Evolutionary conservation across 2,329 filamentous ascomycete genomes (phyloP), one percentile per base, ranked within the genome.

Genomic region (Rosellinia necatrix): DNA sequence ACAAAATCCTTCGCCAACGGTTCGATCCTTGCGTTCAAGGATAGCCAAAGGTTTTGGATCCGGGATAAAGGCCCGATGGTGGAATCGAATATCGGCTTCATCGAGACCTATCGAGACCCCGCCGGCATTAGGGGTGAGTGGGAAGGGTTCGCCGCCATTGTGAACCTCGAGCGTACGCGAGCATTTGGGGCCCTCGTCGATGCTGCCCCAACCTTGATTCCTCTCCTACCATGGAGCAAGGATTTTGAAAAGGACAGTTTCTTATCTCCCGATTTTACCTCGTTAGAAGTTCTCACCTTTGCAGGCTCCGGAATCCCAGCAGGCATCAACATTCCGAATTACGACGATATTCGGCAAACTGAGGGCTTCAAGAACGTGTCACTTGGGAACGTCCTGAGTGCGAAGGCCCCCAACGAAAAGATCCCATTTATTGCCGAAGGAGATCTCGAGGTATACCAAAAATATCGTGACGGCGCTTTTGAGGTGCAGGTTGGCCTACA

Each of bases 211-310:
- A 78, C 79, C 41, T 87, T 96, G 70, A 97, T 99, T 48, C 91
- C 92, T 6, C 85, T 96, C 60, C 78, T 99, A 12, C 94, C 94
- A 0, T 99, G 94, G 94, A 78, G 80, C 30, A 82, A 84, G 42
- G 89, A 91, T 0, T 99, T 97, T 64, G 94, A 99, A 71, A 97
- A 97, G 75, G 92, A 97, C 77, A 92, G 89, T 68, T 99, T 99
- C 74, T 76, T 96, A 30, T 93, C 91, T 49, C 94, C 94, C 0
- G 94, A 99, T 72, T 99, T 99, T 70, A 97, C 94, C 0, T 94
- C 90, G 8, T 81, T 97, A 1, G 94, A 99, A 72, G 92, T 97
- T 2, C 75, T 97, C 58, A 91, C 89, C 1, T 97, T 97, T 65
- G 82, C 83, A 70, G 83, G 79, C 48, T 86, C 79, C 56, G 87